phyloP scores from a whole-genome alignment of 345 rosid species.

The Populus nigra region DNA sequence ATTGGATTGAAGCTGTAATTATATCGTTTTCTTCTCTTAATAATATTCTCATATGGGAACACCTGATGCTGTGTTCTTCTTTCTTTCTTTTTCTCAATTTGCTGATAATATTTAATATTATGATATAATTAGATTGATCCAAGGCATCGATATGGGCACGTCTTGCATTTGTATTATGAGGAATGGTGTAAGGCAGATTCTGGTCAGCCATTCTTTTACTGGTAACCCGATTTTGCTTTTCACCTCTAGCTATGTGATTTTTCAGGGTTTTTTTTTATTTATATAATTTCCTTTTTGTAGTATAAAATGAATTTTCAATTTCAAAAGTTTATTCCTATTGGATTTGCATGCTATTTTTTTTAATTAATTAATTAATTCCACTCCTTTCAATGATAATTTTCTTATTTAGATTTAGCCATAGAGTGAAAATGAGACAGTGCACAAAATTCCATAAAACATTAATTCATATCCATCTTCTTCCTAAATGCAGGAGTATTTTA shows the following conservation, averaged over 20 bases:
- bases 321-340: too few relatives aligned
- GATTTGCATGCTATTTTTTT: too few relatives aligned
- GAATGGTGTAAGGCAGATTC: slow-evolving; percentile 75
- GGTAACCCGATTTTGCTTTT: slow-evolving; percentile 38
- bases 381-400: too few relatives aligned
- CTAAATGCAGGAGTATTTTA: neutral
- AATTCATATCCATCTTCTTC: too few relatives aligned
- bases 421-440: too few relatives aligned
- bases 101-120: neutral
- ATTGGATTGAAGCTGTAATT: slow-evolving; percentile 76
- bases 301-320: too few relatives aligned
- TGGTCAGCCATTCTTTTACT: slow-evolving; percentile 89
- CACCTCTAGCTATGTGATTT: too few relatives aligned
- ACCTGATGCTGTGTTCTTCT: neutral
- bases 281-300: too few relatives aligned
- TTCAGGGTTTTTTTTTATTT: too few relatives aligned
- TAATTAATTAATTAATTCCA: too few relatives aligned
- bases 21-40: neutral
- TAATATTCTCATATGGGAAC: neutral
- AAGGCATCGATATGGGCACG: slow-evolving; percentile 89
- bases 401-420: too few relatives aligned
- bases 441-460: too few relatives aligned
- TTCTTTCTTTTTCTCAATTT: neutral
- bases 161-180: slow-evolving; percentile 65
- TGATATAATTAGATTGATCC: slow-evolving; percentile 68